These are phyloP conservation scores for Lanmaoa rubissima DNA, from an alignment of 768 basidiomycete species.

Conservation along the genomic window DNA sequence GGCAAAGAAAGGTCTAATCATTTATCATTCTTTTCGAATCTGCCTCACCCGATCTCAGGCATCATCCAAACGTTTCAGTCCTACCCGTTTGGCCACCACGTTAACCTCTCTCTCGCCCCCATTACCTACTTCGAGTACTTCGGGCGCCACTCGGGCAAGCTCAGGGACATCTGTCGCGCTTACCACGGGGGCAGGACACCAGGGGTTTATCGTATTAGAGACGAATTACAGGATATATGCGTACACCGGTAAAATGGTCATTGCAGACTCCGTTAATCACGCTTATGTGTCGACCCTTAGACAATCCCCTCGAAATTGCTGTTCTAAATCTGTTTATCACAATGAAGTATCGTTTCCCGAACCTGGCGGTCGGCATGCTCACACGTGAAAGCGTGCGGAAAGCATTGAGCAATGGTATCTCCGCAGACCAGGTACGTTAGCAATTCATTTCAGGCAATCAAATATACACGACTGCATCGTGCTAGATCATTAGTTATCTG, in stretches of 20 bases:
- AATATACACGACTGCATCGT: constrained; percentile 15
- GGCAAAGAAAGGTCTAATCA: constrained; percentile 67
- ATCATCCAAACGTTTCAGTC: constrained; percentile 80
- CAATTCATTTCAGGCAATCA: constrained; percentile 14
- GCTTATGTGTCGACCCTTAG: constrained; percentile 41
- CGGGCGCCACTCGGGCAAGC: constrained; percentile 16
- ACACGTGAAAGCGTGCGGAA: constrained; percentile 95
- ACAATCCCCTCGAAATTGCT: constrained; percentile 94
- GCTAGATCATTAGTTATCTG: constrained; percentile 92
- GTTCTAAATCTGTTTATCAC: constrained; percentile 92
- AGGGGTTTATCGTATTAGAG: constrained; percentile 95
- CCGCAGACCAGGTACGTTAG: constrained; percentile 82
- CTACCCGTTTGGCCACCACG: constrained; percentile 92
- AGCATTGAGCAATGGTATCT: constrained; percentile 92
- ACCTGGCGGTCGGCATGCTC: constrained; percentile 93
- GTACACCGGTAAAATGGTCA: constrained; percentile 71
- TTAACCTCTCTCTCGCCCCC: constrained; percentile 88
- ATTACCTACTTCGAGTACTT: constrained; percentile 53
- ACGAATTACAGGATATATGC: constrained; percentile 99
- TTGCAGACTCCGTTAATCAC: neutral
- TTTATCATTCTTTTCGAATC: constrained; percentile 13
- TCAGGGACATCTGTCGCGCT: constrained; percentile 26
- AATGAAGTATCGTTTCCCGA: constrained; percentile 92
- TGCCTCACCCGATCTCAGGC: constrained; percentile 41
- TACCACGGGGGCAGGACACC: constrained; percentile 56